Evolutionary conservation across 2,329 filamentous ascomycete genomes (phyloP).

Genomic region (Aspergillus brunneoviolaceus): DNA sequence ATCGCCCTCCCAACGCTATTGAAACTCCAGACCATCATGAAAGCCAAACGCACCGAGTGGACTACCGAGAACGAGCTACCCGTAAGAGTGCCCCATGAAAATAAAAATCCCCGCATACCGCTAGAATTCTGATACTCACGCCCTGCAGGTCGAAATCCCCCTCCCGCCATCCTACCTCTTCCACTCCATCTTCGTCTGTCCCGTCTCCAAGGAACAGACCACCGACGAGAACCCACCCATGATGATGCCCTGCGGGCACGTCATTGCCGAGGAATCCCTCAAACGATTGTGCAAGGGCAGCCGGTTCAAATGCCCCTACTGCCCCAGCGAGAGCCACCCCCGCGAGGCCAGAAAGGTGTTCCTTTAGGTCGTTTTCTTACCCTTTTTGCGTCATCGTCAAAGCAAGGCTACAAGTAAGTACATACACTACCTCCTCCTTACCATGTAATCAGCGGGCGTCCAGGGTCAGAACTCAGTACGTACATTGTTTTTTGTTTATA

Average conservation of each 20-base stretch:
- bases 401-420: neutral
- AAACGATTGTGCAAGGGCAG: slow-evolving; percentile 74
- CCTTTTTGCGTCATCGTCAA: no score
- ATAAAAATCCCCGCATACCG: slow-evolving; percentile 22
- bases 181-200: slow-evolving; percentile 96
- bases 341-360: slow-evolving; percentile 74
- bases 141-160: slow-evolving; percentile 61
- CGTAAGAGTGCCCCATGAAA: slow-evolving; percentile 53
- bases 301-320: slow-evolving; percentile 95
- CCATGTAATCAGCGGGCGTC: neutral
- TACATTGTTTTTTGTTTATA: neutral
- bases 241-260: slow-evolving; percentile 95
- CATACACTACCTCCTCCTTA: slow-evolving; percentile 8
- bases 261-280: slow-evolving; percentile 82
- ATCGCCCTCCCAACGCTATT: slow-evolving; percentile 86
- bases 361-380: slow-evolving; percentile 45
- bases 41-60: slow-evolving; percentile 90
- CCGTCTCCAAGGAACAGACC: slow-evolving; percentile 93
- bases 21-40: slow-evolving; percentile 85
- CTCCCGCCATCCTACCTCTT: slow-evolving; percentile 68
- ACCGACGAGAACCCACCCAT: slow-evolving; percentile 92
- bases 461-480: neutral
- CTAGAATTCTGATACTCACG: slow-evolving; percentile 1
- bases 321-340: slow-evolving; percentile 76
- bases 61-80: slow-evolving; percentile 87